A percentile compares a stretch with the other conserved stretches of the same genome.
Conservation (phyloP, 176 grass and related monocot species). For the Phragmites australis region DNA sequence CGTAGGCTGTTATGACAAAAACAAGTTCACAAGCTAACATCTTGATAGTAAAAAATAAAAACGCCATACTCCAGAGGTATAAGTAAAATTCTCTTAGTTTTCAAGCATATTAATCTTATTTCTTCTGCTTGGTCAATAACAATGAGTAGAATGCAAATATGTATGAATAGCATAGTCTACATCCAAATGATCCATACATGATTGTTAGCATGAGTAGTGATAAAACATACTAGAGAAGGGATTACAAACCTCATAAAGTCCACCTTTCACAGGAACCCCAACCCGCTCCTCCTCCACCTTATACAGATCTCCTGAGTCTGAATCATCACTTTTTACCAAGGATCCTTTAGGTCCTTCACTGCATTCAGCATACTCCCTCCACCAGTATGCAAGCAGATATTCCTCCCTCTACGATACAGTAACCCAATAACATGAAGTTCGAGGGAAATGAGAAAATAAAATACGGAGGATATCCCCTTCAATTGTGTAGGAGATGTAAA, state of each 20-base stretch:
- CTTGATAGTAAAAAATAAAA: neutral
- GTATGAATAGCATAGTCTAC: neutral
- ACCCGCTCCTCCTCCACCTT: constrained; percentile 85
- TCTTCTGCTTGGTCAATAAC: neutral
- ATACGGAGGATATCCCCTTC: neutral
- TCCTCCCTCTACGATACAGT: constrained; percentile 80
- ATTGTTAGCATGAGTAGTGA: neutral
- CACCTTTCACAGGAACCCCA: constrained; percentile 95
- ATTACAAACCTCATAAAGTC: constrained; percentile 86
- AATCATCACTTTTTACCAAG: constrained; percentile 34
- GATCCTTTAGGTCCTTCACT: constrained; percentile 77
- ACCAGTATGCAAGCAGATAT: constrained; percentile 85
- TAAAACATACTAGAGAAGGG: neutral
- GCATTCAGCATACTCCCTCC: constrained; percentile 91
- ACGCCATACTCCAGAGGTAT: no score
- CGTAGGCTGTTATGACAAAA: constrained; percentile 10
- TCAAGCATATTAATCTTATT: constrained; percentile 4
- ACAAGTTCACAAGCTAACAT: constrained; percentile 8
- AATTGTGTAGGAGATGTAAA: neutral
- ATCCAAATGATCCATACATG: neutral
- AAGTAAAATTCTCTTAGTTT: neutral
- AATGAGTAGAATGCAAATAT: constrained; percentile 10
- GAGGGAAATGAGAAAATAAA: neutral
- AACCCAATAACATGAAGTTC: constrained; percentile 1
- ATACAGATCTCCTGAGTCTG: constrained; percentile 58